phyloP scores from a whole-genome alignment of 257 asterid genomes.

The Solanum corneliomulleri region DNA sequence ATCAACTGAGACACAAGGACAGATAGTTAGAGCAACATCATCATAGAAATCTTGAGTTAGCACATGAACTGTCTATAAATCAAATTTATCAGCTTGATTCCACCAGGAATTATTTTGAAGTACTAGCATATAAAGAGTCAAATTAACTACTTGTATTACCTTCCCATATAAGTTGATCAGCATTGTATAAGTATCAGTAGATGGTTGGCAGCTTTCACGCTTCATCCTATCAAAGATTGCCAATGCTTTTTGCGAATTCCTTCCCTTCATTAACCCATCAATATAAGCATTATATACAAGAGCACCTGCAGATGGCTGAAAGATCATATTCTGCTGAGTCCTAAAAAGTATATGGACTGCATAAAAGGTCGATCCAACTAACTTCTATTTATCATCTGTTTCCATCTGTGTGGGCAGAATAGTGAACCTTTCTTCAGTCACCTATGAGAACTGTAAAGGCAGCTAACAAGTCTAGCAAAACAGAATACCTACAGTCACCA shows the following conservation, averaged over 20 bases:
- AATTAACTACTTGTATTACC: slow-evolving; percentile 19
- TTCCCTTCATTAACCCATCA: slow-evolving; percentile 51
- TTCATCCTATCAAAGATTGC: slow-evolving; percentile 66
- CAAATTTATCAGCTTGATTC: background rate
- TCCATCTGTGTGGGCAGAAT: background rate
- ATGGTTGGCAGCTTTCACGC: slow-evolving; percentile 51
- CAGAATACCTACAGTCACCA: background rate
- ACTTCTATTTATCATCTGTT: background rate
- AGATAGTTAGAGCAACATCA: background rate
- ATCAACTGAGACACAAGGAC: background rate
- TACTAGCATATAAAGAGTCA: background rate
- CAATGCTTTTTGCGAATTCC: slow-evolving; percentile 47
- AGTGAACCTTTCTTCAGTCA: background rate
- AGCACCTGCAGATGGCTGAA: slow-evolving; percentile 34
- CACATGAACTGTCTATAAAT: background rate
- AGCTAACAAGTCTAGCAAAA: background rate
- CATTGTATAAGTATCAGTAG: slow-evolving; percentile 72
- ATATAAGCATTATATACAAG: slow-evolving; percentile 68
- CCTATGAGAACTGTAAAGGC: background rate
- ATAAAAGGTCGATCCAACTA: background rate
- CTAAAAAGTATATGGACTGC: background rate
- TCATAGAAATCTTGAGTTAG: background rate
- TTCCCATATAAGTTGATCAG: slow-evolving; percentile 79
- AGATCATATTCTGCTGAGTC: background rate
- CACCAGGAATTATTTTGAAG: background rate